Conservation (phyloP, 345 rosid species). For the Adansonia digitata region DNA sequence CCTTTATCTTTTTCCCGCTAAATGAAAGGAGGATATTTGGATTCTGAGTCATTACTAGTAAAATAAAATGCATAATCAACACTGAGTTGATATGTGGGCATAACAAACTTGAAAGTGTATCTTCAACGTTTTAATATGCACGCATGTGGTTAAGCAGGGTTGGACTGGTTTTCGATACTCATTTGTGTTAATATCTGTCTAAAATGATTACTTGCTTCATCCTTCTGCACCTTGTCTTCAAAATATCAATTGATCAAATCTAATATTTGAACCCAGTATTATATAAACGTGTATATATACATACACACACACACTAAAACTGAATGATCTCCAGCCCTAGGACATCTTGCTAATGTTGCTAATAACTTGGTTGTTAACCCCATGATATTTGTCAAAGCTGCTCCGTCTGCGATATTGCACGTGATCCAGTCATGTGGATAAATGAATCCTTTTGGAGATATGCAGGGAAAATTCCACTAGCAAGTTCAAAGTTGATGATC, state of each 20-base stretch:
- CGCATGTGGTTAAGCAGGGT: neutral
- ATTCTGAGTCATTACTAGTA: neutral
- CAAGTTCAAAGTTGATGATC: constrained; percentile 6
- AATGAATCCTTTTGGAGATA: constrained; percentile 2
- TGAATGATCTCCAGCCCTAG: too few species aligned
- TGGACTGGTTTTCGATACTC: neutral
- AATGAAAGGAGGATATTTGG: neutral
- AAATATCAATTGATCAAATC: neutral
- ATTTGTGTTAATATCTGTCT: neutral
- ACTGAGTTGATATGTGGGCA: neutral
- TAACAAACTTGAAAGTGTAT: neutral
- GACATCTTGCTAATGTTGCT: neutral
- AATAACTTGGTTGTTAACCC: constrained; percentile 14
- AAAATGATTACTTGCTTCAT: neutral
- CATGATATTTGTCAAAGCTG: neutral
- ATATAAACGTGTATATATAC: too few species aligned
- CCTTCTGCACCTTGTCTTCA: neutral
- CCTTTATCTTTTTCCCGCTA: neutral
- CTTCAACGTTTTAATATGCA: neutral
- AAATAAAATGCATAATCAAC: neutral
- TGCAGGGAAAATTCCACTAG: neutral
- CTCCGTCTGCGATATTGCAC: neutral
- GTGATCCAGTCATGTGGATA: constrained; percentile 5
- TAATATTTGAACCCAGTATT: neutral
- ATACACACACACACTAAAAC: too few species aligned